These are phyloP conservation scores for Pichia sp. DNA, from an alignment of 1,139 yeast genomes.

Conservation along the genomic window DNA sequence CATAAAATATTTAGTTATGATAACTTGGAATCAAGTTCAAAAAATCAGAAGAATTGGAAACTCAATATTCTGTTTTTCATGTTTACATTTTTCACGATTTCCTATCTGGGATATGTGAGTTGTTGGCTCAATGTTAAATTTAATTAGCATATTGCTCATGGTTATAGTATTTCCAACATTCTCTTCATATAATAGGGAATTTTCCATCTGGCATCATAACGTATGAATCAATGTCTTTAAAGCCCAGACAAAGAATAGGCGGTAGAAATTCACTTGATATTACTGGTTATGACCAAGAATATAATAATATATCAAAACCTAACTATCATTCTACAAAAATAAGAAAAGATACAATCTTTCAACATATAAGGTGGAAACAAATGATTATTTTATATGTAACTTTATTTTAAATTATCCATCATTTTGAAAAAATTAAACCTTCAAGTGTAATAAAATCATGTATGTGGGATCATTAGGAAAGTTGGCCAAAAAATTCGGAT, in stretches of 20 bases:
- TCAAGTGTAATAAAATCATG: constrained; percentile 44
- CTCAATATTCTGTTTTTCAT: too few relatives aligned
- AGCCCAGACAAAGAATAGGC: constrained; percentile 5
- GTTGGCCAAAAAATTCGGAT: constrained; percentile 34
- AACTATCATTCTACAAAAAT: neutral
- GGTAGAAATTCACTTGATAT: constrained; percentile 1
- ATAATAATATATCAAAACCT: neutral
- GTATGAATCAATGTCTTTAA: constrained; percentile 3
- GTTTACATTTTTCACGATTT: too few relatives aligned
- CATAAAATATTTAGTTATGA: too few relatives aligned
- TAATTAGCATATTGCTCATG: too few relatives aligned
- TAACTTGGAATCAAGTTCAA: too few relatives aligned
- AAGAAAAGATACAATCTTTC: neutral
- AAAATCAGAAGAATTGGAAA: too few relatives aligned
- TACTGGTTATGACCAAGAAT: constrained; percentile 1
- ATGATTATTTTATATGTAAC: constrained; percentile 24
- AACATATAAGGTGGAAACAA: constrained; percentile 21
- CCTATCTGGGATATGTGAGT: too few relatives aligned
- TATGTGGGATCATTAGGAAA: constrained; percentile 61
- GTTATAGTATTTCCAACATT: too few relatives aligned
- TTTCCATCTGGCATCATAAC: neutral
- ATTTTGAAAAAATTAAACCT: constrained; percentile 57
- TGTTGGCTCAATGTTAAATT: too few relatives aligned
- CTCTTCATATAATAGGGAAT: neutral
- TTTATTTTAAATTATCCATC: constrained; percentile 50